These are phyloP conservation scores for Talaromyces rugulosus DNA, from an alignment of 2,329 filamentous ascomycete species.

Conservation along the genomic window DNA sequence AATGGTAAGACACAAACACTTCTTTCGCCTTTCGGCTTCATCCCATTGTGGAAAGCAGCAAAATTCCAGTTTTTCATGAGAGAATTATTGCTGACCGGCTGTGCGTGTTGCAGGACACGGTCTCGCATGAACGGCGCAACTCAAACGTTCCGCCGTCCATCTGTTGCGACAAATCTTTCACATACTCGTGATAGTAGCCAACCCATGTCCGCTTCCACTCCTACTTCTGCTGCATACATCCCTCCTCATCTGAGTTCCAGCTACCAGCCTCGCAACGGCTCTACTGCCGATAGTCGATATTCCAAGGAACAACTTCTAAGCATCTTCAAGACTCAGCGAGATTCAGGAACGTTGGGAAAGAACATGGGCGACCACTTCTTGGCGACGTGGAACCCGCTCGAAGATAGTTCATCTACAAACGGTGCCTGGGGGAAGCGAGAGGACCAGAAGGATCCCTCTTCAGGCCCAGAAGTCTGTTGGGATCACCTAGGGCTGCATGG, in stretches of 20 bases:
- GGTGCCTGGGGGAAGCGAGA: slow-evolving; percentile 72
- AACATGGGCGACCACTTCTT: slow-evolving; percentile 66
- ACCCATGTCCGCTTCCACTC: slow-evolving; percentile 34
- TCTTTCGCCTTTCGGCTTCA: slow-evolving; percentile 6
- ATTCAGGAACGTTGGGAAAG: slow-evolving; percentile 52
- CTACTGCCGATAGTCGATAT: slow-evolving; percentile 60
- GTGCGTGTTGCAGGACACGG: slow-evolving; percentile 49
- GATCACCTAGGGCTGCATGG: slow-evolving; percentile 65
- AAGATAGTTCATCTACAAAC: slow-evolving; percentile 59
- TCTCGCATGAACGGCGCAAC: slow-evolving; percentile 61
- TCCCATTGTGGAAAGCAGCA: background rate
- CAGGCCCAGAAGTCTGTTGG: slow-evolving; percentile 92
- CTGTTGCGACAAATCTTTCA: slow-evolving; percentile 53
- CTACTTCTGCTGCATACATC: slow-evolving; percentile 51
- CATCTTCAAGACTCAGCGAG: slow-evolving; percentile 61
- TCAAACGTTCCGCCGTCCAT: slow-evolving; percentile 63
- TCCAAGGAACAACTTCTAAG: slow-evolving; percentile 73
- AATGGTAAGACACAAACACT: slow-evolving; percentile 59
- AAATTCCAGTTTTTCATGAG: background rate
- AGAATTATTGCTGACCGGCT: slow-evolving; percentile 14
- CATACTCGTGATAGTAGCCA: slow-evolving; percentile 41
- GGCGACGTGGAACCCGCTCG: slow-evolving; percentile 73
- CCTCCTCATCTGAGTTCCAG: slow-evolving; percentile 57
- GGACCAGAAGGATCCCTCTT: slow-evolving; percentile 67
- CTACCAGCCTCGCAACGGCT: slow-evolving; percentile 51